Evolutionary conservation across 179 eudicot genomes (phyloP).

Genomic region (Dionaea muscipula): DNA sequence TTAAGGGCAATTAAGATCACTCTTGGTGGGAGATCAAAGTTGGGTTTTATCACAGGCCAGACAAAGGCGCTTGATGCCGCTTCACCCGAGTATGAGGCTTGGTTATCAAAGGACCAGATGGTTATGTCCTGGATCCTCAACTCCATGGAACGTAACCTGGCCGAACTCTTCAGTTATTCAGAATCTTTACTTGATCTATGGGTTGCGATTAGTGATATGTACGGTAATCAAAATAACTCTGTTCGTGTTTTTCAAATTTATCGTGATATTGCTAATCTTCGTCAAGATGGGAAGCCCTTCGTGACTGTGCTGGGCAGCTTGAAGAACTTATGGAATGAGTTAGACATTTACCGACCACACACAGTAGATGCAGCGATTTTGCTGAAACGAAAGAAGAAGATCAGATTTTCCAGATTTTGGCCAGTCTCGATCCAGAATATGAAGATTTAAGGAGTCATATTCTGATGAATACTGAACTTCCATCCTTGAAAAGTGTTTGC

Average conservation of each 20-base stretch:
- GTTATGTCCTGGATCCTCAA: constrained; percentile 7
- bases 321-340: not conserved
- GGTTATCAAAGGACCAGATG: not conserved
- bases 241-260: not conserved
- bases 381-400: not conserved
- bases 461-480: not conserved
- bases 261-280: not conserved
- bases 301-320: not conserved
- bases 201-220: not conserved
- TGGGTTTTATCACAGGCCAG: not conserved
- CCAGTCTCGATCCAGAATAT: not conserved
- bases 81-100: not conserved
- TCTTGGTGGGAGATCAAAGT: not conserved
- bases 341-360: not conserved
- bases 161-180: not conserved
- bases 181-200: not conserved
- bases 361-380: not conserved
- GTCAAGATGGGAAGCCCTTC: not conserved
- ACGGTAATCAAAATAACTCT: not conserved
- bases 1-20: not conserved
- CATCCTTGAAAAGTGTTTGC: not conserved
- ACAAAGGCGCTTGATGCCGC: no score
- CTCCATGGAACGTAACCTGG: not conserved
- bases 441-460: not conserved
- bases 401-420: not conserved